Evolutionary conservation across 2,329 filamentous ascomycete genomes (phyloP), one percentile per base, ranked within the genome.

Genomic region (Sporothrix phasma): DNA sequence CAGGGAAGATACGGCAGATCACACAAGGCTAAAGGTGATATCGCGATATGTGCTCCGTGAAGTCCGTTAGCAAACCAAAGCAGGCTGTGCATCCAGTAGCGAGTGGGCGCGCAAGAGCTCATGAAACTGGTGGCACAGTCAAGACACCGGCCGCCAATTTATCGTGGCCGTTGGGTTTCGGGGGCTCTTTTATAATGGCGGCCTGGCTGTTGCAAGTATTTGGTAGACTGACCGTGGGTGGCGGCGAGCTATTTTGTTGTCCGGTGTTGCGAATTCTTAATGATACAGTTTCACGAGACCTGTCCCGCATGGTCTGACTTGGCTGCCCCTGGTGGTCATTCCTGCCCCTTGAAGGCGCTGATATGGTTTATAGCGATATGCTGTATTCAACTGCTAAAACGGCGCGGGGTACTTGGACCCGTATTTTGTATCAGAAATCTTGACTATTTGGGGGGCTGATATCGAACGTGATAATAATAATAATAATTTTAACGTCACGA

Each of bases 341-440:
- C 5, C 37, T 41, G 34, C 41, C 41, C 41, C 6, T 43, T 17
- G 41, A n/a, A 43, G 15, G 1, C 8, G 34, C 7, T 43, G 34
- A 62, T 58, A 62, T 37, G 45, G 60, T 15, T 31, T 65, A 65
- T 31, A 65, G 60, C 64, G 46, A 65, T 63, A 62, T 47, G 24
- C 43, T 59, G 45, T 62, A 62, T 59, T 60, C 59, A n/a, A 54
- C 15, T 15, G 19, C 19, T 11, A 29, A 61, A 22, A 29, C 51
- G 37, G 19, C 51, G 64, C 51, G 53, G 60, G 60, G 64, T 53
- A 60, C 60, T 63, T 60, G 51, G 60, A 63, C 60, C 64, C 64
- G 63, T 49, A 64, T 37, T 43, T 39, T 22, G 17, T 39, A 11
- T 56, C 46, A 58, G 26, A 22, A n/a, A n/a, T n/a, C n/a, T n/a